Percentiles rank a stretch among this genome's conserved stretches.
Conservation (phyloP, 202 grass and related monocot species). For the Carex arenaria region DNA sequence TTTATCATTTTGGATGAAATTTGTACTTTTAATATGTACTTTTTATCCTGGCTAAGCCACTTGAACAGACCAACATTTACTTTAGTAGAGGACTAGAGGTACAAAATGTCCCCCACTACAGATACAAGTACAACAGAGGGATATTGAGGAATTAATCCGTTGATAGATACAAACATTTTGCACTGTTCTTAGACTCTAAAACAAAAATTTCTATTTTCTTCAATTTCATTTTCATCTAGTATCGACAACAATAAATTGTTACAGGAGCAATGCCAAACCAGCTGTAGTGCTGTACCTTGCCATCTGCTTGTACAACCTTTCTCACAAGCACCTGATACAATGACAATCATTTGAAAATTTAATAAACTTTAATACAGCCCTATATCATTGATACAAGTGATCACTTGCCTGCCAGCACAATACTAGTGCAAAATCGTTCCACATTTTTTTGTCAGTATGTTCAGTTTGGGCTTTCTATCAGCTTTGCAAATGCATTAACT, state of each 20-base stretch:
- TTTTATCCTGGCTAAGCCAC: background rate
- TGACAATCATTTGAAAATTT: background rate
- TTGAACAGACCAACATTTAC: background rate
- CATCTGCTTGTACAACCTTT: background rate
- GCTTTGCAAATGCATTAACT: background rate
- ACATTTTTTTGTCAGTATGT: background rate
- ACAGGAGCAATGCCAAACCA: background rate
- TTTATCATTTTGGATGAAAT: too few species aligned
- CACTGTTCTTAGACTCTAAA: background rate
- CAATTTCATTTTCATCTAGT: background rate
- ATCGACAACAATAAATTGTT: background rate
- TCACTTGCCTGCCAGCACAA: background rate
- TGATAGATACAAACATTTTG: background rate
- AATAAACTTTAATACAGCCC: background rate
- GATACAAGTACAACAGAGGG: background rate
- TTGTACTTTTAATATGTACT: too few species aligned
- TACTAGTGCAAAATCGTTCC: background rate
- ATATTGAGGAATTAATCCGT: background rate
- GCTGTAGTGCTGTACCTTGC: background rate
- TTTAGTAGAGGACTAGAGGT: background rate
- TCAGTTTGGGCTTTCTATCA: background rate
- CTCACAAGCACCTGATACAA: slow-evolving; percentile 2
- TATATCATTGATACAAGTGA: background rate
- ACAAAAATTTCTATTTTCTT: background rate
- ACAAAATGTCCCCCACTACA: background rate